phyloP scores from a whole-genome alignment of 805 yeast genomes.

The Vanderwaltozyma polyspora region DNA sequence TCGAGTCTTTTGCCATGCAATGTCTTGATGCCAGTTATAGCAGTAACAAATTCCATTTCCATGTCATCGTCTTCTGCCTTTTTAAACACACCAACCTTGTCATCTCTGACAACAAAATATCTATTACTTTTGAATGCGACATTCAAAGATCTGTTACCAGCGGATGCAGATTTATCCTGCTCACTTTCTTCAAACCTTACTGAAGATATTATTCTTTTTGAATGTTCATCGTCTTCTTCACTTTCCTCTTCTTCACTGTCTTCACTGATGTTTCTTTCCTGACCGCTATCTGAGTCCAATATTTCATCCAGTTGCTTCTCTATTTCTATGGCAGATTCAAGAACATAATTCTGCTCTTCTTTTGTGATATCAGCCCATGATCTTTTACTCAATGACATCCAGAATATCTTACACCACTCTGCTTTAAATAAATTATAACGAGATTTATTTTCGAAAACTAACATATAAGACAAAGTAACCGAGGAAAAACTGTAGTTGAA shows the following conservation, averaged over 20 bases:
- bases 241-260: slow-evolving; percentile 29
- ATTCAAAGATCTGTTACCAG: slow-evolving; percentile 51
- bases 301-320: slow-evolving; percentile 29
- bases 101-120: slow-evolving; percentile 69
- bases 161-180: slow-evolving; percentile 10
- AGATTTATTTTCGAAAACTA: slow-evolving; percentile 38
- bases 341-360: slow-evolving; percentile 44
- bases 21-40: slow-evolving; percentile 49
- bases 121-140: slow-evolving; percentile 63
- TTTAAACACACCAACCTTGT: slow-evolving; percentile 71
- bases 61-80: slow-evolving; percentile 35
- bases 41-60: slow-evolving; percentile 48
- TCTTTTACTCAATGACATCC: slow-evolving; percentile 47
- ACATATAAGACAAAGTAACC: slow-evolving; percentile 47
- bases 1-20: slow-evolving; percentile 38
- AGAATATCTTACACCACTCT: slow-evolving; percentile 39
- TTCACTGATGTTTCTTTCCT: slow-evolving; percentile 23
- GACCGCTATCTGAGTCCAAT: slow-evolving; percentile 23
- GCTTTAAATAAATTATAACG: slow-evolving; percentile 42
- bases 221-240: slow-evolving; percentile 28
- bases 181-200: slow-evolving; percentile 9
- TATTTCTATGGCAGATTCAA: slow-evolving; percentile 38
- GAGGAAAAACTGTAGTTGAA: slow-evolving; percentile 44
- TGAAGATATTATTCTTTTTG: slow-evolving; percentile 14
- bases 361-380: slow-evolving; percentile 36